Evolutionary conservation across 306 rosid genomes (phyloP).

Genomic region (Malus sieversii): DNA sequence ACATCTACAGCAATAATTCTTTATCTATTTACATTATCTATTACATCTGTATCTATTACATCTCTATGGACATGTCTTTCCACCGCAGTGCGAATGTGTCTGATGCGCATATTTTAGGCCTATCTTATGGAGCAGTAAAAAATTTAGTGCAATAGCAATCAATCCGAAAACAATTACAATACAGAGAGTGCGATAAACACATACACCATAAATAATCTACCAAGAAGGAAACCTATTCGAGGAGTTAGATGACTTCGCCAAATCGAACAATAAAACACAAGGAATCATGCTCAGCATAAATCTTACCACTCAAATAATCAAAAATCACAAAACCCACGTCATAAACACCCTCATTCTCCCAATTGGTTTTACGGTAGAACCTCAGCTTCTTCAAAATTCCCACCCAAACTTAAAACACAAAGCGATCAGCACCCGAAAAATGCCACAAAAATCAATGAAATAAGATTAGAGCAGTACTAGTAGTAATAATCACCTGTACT

Average conservation of each 20-base stretch:
- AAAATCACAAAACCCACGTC: not conserved
- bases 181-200: not conserved
- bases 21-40: not conserved
- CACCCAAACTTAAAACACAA: not conserved
- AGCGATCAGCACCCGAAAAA: not conserved
- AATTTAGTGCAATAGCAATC: not conserved
- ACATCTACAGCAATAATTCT: not conserved
- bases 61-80: not conserved
- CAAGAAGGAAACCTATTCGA: not conserved
- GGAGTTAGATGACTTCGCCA: not conserved
- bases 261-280: not conserved
- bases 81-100: not conserved
- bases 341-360: not conserved
- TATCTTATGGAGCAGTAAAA: not conserved
- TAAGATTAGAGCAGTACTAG: not conserved
- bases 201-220: not conserved
- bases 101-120: not conserved
- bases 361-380: no score
- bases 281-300: not conserved
- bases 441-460: not conserved
- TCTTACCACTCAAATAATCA: not conserved
- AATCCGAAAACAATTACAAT: not conserved
- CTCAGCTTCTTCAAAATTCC: not conserved
- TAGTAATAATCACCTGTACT: constrained; percentile 50
- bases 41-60: not conserved